Base-by-base conservation (phyloP, 805 yeast species). In the Lipomyces spencermartinsiae region DNA sequence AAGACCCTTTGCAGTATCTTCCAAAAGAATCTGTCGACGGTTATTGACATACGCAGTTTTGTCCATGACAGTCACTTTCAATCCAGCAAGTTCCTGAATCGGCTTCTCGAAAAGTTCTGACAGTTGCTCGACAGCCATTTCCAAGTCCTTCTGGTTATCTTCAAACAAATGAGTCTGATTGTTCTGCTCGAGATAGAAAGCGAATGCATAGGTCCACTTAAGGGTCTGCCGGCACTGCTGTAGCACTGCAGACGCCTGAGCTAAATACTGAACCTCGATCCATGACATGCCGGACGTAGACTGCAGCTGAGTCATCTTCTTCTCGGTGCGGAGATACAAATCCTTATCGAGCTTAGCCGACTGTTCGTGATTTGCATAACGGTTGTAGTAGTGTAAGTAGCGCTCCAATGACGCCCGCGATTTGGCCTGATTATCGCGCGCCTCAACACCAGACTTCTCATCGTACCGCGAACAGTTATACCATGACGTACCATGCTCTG, bases 131-230 rank as follows among this genome's bases (percentile, higher is more conserved):
- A 90, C 92, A 0, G 91, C 86, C 67, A 83, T 79, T 65, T 86
- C 86, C 46, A 92, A 79, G 62, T 84, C 85, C 62, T 83, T 86
- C 77, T 91, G 96, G 74, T 87, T 87, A 66, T 84, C 86, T 74
- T 92, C 96, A 73, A 92, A 86, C 6, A 91, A 84, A 49, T 83
- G 82, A 9, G 89, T 85, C 66, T 87, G 83, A 62, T 84, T 83
- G 5, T 80, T 79, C 37, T 80, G 77, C 53, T 82, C 83, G 43
- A 92, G 80, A 76, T 88, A 91, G 75, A 80, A 94, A 12, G 92
- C 88, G 73, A 92, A 85, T 1, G 92, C 93, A 78, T 91, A 93
- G 0, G 97, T 87, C 98, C 98, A 95, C 80, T 92, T 91, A 62
- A 95, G 81, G 1, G 92, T 86, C 56, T 87, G 86, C 67, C 98